phyloP scores from a whole-genome alignment of 305 asterid species.

The Ilex paraguariensis region DNA sequence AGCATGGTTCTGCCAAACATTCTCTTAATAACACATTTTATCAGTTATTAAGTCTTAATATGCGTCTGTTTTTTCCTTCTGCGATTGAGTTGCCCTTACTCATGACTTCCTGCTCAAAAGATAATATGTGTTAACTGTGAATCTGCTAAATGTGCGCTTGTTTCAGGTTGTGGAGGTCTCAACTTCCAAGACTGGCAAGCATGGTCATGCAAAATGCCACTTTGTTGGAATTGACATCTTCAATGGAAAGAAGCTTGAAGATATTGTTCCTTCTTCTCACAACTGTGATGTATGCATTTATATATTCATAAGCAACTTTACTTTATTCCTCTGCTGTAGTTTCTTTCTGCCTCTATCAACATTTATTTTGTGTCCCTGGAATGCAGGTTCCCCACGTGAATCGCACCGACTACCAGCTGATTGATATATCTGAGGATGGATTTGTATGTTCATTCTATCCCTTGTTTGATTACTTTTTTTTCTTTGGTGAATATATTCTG shows the following conservation, averaged over 20 bases:
- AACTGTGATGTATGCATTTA: conserved; percentile 21
- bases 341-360: neutral
- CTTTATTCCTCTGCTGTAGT: neutral
- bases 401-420: conserved; percentile 32
- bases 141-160: neutral
- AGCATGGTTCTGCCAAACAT: too few species aligned
- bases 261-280: conserved; percentile 28
- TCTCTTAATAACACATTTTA: too few species aligned
- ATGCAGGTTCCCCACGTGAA: conserved; percentile 32
- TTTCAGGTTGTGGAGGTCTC: conserved; percentile 34
- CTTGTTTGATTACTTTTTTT: neutral
- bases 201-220: conserved; percentile 33
- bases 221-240: conserved; percentile 34
- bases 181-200: conserved; percentile 34
- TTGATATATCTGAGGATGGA: conserved; percentile 36
- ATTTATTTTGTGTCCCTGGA: neutral
- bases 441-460: conserved; percentile 16
- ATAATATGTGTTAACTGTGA: too few species aligned
- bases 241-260: conserved; percentile 25
- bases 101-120: too few species aligned
- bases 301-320: neutral
- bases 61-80: too few species aligned
- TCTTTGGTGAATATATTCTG: too few species aligned
- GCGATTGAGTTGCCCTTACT: too few species aligned
- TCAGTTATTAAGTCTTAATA: too few species aligned